Evolutionary conservation across 1,139 yeast genomes (phyloP).

Genomic region (Zygotorulaspora mrakii): DNA sequence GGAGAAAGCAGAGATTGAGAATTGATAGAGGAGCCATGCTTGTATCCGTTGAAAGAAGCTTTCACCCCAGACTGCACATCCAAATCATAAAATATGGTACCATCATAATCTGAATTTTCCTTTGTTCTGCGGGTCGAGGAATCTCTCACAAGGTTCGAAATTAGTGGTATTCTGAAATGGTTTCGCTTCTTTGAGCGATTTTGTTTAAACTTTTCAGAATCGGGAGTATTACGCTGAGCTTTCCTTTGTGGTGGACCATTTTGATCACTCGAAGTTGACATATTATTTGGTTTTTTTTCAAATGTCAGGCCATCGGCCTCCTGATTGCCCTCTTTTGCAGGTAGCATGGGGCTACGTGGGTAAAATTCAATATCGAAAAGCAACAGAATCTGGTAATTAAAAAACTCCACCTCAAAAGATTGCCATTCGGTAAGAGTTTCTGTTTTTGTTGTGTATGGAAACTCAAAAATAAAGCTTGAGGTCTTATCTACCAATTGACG

Average conservation of each 20-base stretch:
- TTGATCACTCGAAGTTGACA: too few relatives aligned
- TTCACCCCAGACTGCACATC: background rate
- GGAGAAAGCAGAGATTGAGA: too few relatives aligned
- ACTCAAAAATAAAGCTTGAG: background rate
- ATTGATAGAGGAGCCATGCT: constrained; percentile 6
- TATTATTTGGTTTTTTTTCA: background rate
- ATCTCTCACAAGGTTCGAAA: background rate
- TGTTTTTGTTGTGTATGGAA: constrained; percentile 1
- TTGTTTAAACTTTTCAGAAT: background rate
- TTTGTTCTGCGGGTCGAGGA: background rate
- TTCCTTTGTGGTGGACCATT: background rate
- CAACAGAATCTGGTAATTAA: constrained; percentile 5
- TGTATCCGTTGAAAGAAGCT: background rate
- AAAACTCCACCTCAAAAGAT: constrained; percentile 8
- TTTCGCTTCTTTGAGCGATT: constrained; percentile 6
- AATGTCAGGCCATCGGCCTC: background rate
- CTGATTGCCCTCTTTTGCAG: constrained; percentile 4
- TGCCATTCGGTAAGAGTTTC: constrained; percentile 17
- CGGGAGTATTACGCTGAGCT: background rate
- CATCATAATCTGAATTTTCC: background rate
- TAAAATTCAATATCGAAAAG: constrained; percentile 20
- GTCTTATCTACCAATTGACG: constrained; percentile 13
- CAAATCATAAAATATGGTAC: constrained; percentile 9
- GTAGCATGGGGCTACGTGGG: constrained; percentile 12
- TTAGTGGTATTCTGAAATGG: background rate